These are phyloP conservation scores for Lactuca saligna DNA, from an alignment of 129 eudicot species.

Conservation along the genomic window DNA sequence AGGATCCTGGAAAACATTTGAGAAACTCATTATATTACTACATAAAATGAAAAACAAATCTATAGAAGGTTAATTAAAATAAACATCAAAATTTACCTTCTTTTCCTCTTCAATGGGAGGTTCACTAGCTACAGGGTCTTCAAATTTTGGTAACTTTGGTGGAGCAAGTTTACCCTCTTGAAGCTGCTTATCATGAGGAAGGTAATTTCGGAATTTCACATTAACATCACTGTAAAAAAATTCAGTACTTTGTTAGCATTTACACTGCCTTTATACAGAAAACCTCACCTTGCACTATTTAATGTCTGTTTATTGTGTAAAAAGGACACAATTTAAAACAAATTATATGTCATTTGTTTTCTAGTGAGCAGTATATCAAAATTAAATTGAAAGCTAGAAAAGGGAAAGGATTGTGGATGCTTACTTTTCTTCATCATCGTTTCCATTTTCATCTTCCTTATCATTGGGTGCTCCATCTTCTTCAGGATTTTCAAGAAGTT, in stretches of 20 bases:
- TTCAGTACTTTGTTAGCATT: conserved; percentile 5
- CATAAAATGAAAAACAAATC: background rate
- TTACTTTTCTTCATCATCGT: conserved; percentile 42
- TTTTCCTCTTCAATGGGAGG: conserved; percentile 70
- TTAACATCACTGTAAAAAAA: conserved; percentile 48
- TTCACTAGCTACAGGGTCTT: conserved; percentile 77
- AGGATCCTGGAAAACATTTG: conserved; percentile 63
- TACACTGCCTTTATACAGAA: background rate
- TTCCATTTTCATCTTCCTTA: conserved; percentile 30
- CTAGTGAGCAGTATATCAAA: background rate
- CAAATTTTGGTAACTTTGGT: conserved; percentile 86
- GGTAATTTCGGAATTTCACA: conserved; percentile 89
- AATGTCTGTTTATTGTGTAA: no score
- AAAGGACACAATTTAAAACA: no score
- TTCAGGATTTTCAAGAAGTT: conserved; percentile 59
- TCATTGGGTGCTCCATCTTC: conserved; percentile 35
- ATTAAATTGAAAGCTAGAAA: background rate
- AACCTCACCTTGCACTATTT: no score
- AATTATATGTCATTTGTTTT: no score
- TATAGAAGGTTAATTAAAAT: background rate
- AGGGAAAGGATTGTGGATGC: conserved; percentile 4
- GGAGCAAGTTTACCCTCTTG: conserved; percentile 96
- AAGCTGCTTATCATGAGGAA: conserved; percentile 95
- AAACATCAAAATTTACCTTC: conserved; percentile 46
- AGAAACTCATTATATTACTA: background rate